Percentiles rank a stretch among this genome's conserved stretches.
phyloP scores from a whole-genome alignment of 164 flowering plant species.

The Magnolia changhungtana region DNA sequence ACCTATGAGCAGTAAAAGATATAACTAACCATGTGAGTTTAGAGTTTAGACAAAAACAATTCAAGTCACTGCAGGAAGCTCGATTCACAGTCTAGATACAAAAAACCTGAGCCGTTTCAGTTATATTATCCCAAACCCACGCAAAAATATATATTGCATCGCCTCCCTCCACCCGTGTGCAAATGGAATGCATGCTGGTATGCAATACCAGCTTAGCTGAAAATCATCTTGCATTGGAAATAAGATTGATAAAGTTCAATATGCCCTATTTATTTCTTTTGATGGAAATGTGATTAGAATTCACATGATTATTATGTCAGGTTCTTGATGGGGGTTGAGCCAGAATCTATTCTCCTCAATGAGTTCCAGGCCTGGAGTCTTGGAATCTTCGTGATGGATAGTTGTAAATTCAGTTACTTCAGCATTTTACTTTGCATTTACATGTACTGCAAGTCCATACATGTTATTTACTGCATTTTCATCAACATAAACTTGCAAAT shows the following conservation, averaged over 20 bases:
- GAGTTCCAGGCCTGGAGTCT: not conserved
- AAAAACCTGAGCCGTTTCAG: not conserved
- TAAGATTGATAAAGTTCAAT: not conserved
- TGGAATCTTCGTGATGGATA: not conserved
- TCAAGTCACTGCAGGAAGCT: not conserved
- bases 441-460: not conserved
- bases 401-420: not conserved
- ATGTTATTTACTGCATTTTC: too few relatives aligned
- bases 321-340: not conserved
- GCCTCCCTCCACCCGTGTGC: not conserved
- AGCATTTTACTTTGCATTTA: not conserved
- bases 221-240: not conserved
- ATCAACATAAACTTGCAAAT: too few relatives aligned
- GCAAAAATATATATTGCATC: not conserved
- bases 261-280: too few relatives aligned
- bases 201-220: not conserved
- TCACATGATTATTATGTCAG: not conserved
- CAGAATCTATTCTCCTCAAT: not conserved
- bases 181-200: not conserved
- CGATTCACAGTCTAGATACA: not conserved
- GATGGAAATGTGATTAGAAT: not conserved
- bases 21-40: not conserved
- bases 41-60: not conserved
- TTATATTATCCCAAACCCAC: not conserved
- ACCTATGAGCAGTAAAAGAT: not conserved